Conservation (phyloP, 805 yeast species). For the Metschnikowia reukaufii region DNA sequence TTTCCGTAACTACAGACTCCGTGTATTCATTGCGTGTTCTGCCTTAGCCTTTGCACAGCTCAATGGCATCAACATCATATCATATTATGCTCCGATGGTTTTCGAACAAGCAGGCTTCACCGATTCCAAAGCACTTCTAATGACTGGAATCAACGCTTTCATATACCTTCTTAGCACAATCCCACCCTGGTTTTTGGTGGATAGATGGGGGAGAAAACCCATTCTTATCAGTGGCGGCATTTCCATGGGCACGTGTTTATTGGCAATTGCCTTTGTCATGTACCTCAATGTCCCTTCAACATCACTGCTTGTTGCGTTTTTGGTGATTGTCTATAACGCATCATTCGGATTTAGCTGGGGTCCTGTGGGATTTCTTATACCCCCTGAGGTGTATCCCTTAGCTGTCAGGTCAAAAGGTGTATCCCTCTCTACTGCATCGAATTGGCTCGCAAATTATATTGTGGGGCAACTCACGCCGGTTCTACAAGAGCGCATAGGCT, state of each 20-base stretch:
- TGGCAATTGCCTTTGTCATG: conserved; percentile 36
- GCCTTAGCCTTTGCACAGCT: conserved; percentile 47
- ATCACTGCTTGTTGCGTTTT: conserved; percentile 39
- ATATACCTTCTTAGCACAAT: conserved; percentile 41
- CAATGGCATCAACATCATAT: conserved; percentile 57
- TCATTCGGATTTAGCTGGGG: conserved; percentile 49
- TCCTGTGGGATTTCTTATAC: conserved; percentile 44
- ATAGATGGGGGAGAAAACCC: conserved; percentile 47
- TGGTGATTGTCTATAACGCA: conserved; percentile 44
- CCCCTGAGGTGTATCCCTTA: conserved; percentile 46
- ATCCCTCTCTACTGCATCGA: conserved; percentile 44
- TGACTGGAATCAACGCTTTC: conserved; percentile 45
- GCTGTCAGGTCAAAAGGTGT: conserved; percentile 46
- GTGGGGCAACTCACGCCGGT: conserved; percentile 48
- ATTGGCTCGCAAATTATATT: conserved; percentile 46
- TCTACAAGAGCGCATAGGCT: conserved; percentile 38
- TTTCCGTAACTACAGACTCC: conserved; percentile 38
- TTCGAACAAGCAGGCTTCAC: conserved; percentile 48
- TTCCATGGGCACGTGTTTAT: conserved; percentile 39
- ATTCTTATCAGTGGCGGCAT: conserved; percentile 42
- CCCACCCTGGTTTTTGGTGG: conserved; percentile 48
- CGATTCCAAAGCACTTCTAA: conserved; percentile 40
- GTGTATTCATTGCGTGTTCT: conserved; percentile 42
- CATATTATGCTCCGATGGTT: conserved; percentile 59
- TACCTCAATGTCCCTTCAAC: conserved; percentile 32